Base-by-base conservation (phyloP, 306 rosid genomes). In the Pterocarpus macrocarpus region DNA sequence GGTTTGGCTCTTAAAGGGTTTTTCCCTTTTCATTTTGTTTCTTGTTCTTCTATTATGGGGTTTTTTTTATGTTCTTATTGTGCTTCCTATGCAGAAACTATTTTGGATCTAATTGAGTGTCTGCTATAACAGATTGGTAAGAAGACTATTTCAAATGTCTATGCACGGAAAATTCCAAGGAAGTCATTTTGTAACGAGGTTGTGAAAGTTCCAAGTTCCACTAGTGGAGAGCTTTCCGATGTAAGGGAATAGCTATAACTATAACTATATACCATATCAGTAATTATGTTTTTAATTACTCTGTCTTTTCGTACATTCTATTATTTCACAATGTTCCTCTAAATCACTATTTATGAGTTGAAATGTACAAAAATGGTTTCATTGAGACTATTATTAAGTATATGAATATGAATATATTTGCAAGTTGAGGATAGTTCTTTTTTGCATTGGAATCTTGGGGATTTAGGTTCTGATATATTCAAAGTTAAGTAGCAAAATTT, bases 51-150 rank as follows among this genome's bases (percentile, higher is more conserved):
- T 36, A 4, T 36, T 36, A 36, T 36, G 41, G 41, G 16, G 70
- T 35, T 76, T 73, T 64, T 50, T 61, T n/a, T n/a, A 38, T 79
- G 56, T 63, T 72, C 50, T n/a, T 71, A 4, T 65, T 76, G 4
- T n/a, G n/a, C n/a, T n/a, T n/a, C n/a, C n/a, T n/a, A n/a, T 62
- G 14, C 34, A 9, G 28, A 59, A 59, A 5, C 22, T 44, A 2
- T 49, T 33, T 38, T 53, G 71, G 36, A 30, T 74, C 30, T 84
- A 61, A 84, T 22, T 43, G 33, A 49, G 11, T 78, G 13, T 64
- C 36, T 86, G 39, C 10, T 82, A 15, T 65, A 44, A 64, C 86
- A 95, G 97, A 85, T 67, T 90, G 67, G 67, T 93, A 7, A 62
- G 78, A 90, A 87, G 75, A 89, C 83, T 32, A 76, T 68, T 33